Evolutionary conservation across 73 alveolate genomes (phyloP), one percentile per base, ranked within the genome.

Genomic region (Paramecium sexaurelia): DNA sequence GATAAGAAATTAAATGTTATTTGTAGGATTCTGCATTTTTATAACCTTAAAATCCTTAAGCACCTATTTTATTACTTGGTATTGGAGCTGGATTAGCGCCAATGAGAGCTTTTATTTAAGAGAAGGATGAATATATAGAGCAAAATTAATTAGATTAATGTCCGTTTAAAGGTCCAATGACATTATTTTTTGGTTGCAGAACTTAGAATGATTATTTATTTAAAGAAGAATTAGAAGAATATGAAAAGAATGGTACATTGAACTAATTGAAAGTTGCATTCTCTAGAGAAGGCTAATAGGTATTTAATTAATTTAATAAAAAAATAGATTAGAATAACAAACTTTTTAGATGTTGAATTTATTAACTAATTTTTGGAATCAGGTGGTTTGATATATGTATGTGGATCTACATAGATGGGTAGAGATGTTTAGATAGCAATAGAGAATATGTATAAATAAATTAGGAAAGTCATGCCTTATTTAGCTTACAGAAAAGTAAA

Each of bases 11-110:
- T 37, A 91, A 71, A 85, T 27, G 85, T 92, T 94, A 8, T 88
- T 85, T 82, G 40, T 88, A 95, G 66, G 96, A 95, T 41, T 87
- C 96, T 6, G 68, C 61, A 5, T 95, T 95, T 87, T 84, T 67
- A n/a, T 43, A 87, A n/a, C 98, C 98, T 78, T n/a, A 68, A 20
- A 92, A 94, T 57, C 86, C 89, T 33, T 83, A 93, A 20, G 94
- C 90, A 10, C 98, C 98, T 39, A 71, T 95, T 11, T 75, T 95
- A 32, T 91, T 95, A 94, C 35, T 95, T 85, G 88, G 98, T 10
- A 91, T 96, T 33, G 98, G 98, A 39, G 94, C 97, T 56, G 98
- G 98, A 5, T 91, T 95, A 8, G 93, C 97, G 9, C 98, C 97
- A 10, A 93, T 92, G 92, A 94, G 95, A 84, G 93, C 97, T 37